Conservation (phyloP, 257 asterid species). For the Schizonepeta tenuifolia region DNA sequence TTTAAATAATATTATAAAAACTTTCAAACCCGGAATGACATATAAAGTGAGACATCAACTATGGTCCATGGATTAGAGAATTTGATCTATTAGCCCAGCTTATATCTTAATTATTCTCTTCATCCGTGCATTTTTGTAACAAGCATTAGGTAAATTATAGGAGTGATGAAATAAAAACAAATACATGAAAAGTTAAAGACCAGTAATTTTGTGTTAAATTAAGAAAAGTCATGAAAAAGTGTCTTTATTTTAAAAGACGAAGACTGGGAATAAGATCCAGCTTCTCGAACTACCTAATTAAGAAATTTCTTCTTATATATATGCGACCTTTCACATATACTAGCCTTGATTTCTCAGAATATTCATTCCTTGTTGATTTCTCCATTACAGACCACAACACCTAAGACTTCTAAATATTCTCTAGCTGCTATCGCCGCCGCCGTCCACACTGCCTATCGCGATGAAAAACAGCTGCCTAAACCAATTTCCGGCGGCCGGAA, state of each 20-base stretch:
- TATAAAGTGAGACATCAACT: background rate
- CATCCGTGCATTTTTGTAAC: background rate
- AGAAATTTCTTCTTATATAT: background rate
- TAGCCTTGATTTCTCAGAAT: background rate
- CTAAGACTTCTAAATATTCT: background rate
- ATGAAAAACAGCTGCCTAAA: constrained; percentile 41
- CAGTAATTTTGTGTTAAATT: background rate
- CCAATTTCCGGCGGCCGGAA: constrained; percentile 36
- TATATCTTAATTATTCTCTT: too few relatives aligned
- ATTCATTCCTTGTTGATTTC: constrained; percentile 13
- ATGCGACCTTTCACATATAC: background rate
- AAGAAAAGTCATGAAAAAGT: background rate
- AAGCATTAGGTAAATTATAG: background rate
- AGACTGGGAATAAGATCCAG: background rate
- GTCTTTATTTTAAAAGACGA: background rate
- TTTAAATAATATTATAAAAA: too few relatives aligned
- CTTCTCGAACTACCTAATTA: background rate
- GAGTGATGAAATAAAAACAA: background rate
- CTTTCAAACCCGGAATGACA: too few relatives aligned
- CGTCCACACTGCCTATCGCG: constrained; percentile 9
- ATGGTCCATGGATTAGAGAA: too few relatives aligned
- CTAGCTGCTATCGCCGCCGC: background rate
- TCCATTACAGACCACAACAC: background rate
- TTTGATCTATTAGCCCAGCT: too few relatives aligned
- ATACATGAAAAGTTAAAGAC: background rate